A percentile compares a stretch with the other conserved stretches of the same genome.
phyloP scores from a whole-genome alignment of 2,329 filamentous ascomycete genomes.

The Hirsutella rhossiliensis region DNA sequence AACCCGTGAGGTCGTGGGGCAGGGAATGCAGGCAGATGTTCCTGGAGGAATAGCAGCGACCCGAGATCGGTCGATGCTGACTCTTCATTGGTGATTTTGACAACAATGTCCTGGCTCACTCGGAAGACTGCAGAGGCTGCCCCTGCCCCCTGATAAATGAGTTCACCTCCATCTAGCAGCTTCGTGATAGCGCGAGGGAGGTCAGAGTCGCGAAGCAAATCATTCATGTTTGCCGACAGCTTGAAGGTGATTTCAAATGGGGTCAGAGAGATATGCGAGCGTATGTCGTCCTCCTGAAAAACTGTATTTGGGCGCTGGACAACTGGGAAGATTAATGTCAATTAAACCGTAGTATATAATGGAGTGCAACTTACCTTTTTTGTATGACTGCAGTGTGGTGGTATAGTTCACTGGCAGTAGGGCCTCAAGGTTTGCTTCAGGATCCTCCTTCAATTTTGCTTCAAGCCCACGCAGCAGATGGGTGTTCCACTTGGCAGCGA shows the following conservation, averaged over 20 bases:
- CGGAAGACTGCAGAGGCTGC: conserved; percentile 4
- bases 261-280: neutral
- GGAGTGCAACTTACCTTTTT: too few species aligned
- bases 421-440: too few species aligned
- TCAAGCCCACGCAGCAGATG: neutral
- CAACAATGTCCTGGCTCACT: conserved; percentile 1
- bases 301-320: neutral
- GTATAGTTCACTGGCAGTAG: too few species aligned
- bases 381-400: too few species aligned
- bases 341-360: too few species aligned
- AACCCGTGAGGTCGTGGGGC: conserved; percentile 2
- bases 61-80: conserved; percentile 1
- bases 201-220: neutral
- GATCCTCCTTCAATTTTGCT: neutral
- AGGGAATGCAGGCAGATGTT: conserved; percentile 3
- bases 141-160: neutral
- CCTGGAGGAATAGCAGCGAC: conserved; percentile 3
- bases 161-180: neutral
- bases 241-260: neutral
- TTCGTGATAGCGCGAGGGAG: conserved; percentile 1
- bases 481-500: neutral
- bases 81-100: conserved; percentile 4
- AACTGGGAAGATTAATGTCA: too few species aligned
- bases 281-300: neutral
- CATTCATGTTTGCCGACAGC: neutral